Evolutionary conservation across 1,139 yeast genomes (phyloP).

Genomic region (Candida sojae): DNA sequence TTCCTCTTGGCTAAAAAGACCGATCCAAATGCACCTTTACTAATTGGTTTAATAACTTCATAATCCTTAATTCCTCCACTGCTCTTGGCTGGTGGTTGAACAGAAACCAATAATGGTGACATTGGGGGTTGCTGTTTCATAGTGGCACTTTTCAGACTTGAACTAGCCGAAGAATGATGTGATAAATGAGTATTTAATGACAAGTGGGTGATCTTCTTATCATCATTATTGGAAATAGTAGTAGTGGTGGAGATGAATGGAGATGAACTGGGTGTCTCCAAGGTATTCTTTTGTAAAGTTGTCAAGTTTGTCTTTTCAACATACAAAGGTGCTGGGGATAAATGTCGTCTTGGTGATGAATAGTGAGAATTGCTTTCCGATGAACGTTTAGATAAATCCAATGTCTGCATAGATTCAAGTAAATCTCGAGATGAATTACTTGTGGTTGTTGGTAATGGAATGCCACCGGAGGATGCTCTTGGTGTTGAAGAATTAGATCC

Average conservation of each 20-base stretch:
- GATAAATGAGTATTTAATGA: constrained; percentile 13
- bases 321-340: constrained; percentile 52
- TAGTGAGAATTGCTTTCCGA: constrained; percentile 31
- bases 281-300: constrained; percentile 52
- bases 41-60: constrained; percentile 87
- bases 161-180: constrained; percentile 9
- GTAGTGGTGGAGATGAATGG: constrained; percentile 10
- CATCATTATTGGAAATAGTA: constrained; percentile 8
- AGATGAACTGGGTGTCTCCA: constrained; percentile 15
- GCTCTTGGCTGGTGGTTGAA: constrained; percentile 49
- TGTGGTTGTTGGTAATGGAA: constrained; percentile 1
- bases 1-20: constrained; percentile 84
- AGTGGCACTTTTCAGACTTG: constrained; percentile 17
- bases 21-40: constrained; percentile 97
- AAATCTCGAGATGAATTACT: constrained; percentile 27
- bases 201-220: constrained; percentile 16
- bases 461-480: constrained; percentile 19
- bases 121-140: constrained; percentile 57
- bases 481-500: constrained; percentile 13
- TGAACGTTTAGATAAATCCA: constrained; percentile 23
- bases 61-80: constrained; percentile 83
- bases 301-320: constrained; percentile 52
- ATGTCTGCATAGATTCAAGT: constrained; percentile 29
- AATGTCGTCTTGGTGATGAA: constrained; percentile 54
- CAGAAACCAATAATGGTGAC: constrained; percentile 78